A percentile compares a stretch with the other conserved stretches of the same genome.
Evolutionary conservation across 2,329 filamentous ascomycete genomes (phyloP).

Genomic region (Simplicillium aogashimaense): DNA sequence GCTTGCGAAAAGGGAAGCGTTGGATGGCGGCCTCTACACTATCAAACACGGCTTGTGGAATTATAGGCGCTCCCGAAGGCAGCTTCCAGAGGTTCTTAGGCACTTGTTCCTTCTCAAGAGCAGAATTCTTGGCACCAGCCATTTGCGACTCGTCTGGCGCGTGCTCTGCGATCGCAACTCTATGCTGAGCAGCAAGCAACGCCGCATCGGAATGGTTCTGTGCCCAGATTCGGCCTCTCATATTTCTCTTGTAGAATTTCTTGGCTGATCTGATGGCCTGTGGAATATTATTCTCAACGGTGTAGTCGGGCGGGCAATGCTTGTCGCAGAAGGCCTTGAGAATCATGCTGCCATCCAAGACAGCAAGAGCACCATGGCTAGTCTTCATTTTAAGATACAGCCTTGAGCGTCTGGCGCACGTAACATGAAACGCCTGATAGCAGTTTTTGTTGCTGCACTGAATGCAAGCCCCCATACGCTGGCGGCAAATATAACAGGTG

Average conservation of each 20-base stretch:
- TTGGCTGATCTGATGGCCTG: constrained; percentile 74
- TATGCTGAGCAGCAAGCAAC: constrained; percentile 65
- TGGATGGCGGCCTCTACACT: constrained; percentile 75
- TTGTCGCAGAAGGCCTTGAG: constrained; percentile 95
- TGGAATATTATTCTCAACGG: constrained; percentile 74
- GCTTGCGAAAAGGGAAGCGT: constrained; percentile 69
- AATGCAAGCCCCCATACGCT: constrained; percentile 96
- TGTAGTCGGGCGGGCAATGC: constrained; percentile 84
- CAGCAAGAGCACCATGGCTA: constrained; percentile 65
- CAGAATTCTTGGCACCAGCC: constrained; percentile 71
- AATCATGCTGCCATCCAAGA: constrained; percentile 69
- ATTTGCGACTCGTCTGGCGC: constrained; percentile 74
- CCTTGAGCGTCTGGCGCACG: constrained; percentile 79
- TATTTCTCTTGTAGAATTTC: constrained; percentile 79
- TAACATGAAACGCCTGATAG: constrained; percentile 95
- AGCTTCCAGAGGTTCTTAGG: constrained; percentile 63
- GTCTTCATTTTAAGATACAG: constrained; percentile 97
- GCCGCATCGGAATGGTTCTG: constrained; percentile 79
- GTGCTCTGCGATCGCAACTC: constrained; percentile 54
- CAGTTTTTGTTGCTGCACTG: constrained; percentile 97
- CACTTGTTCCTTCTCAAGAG: constrained; percentile 50
- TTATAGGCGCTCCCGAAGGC: constrained; percentile 88
- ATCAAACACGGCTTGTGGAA: constrained; percentile 80
- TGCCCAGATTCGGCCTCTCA: constrained; percentile 85
- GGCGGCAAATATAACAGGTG: constrained; percentile 91